phyloP scores from a whole-genome alignment of 129 eudicot species.

The Centaurea solstitialis region DNA sequence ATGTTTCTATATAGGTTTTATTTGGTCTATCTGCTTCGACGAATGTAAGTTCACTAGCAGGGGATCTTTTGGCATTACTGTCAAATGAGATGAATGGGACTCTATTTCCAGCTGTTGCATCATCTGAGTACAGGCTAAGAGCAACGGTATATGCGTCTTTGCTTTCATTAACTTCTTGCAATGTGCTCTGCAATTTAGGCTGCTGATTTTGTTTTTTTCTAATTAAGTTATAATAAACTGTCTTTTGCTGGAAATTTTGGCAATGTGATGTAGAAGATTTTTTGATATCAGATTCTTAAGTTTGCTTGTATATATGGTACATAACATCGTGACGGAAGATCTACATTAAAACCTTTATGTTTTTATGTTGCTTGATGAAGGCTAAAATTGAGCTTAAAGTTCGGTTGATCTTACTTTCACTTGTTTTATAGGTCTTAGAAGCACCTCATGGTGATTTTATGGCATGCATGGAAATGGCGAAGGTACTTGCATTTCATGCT shows the following conservation, averaged over 20 bases:
- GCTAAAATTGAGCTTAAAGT: not conserved
- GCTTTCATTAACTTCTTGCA: not conserved
- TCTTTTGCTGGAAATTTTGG: not conserved
- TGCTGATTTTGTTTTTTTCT: not conserved
- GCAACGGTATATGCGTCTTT: slow-evolving; percentile 51
- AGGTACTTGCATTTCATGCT: slow-evolving; percentile 49
- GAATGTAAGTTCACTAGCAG: slow-evolving; percentile 54
- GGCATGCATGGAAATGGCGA: slow-evolving; percentile 97
- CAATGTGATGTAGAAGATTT: not conserved
- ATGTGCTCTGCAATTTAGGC: not conserved
- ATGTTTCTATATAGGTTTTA: slow-evolving; percentile 50
- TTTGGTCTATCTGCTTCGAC: slow-evolving; percentile 82
- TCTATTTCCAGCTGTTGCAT: slow-evolving; percentile 56
- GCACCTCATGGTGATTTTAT: slow-evolving; percentile 95
- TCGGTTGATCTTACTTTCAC: not conserved
- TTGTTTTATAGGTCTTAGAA: slow-evolving; percentile 59
- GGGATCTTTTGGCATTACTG: slow-evolving; percentile 51
- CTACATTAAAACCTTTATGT: not conserved
- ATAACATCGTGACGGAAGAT: not conserved
- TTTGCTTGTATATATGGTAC: slow-evolving; percentile 7
- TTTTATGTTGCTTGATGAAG: not conserved
- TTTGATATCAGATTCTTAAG: not conserved
- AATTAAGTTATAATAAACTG: not conserved
- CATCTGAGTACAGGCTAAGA: slow-evolving; percentile 79
- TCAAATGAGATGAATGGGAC: slow-evolving; percentile 49